Percentiles rank a stretch among this genome's conserved stretches.
Evolutionary conservation across 2,329 filamentous ascomycete species (phyloP).

Genomic region (Penicillium capsulatum): DNA sequence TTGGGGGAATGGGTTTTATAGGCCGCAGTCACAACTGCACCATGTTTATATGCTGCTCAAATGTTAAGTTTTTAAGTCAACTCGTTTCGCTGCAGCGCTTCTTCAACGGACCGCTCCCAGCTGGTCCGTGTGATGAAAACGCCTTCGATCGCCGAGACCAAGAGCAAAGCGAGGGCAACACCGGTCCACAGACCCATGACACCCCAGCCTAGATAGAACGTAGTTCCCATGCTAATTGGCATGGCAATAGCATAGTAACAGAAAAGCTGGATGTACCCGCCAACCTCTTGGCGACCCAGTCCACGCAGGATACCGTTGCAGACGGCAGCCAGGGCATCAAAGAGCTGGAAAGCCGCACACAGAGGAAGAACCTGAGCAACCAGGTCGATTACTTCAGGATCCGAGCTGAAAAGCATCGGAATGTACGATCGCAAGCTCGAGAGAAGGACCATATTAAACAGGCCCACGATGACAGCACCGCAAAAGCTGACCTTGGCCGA

Average conservation of each 20-base stretch:
- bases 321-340: conserved; percentile 73
- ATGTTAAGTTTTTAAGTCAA: conserved; percentile 7
- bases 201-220: conserved; percentile 72
- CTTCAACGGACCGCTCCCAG: conserved; percentile 58
- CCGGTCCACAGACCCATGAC: conserved; percentile 78
- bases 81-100: conserved; percentile 55
- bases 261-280: conserved; percentile 81
- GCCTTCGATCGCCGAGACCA: conserved; percentile 55
- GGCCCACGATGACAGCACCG: conserved; percentile 64
- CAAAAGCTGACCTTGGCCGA: conserved; percentile 73
- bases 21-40: too few species aligned
- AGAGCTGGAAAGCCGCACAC: conserved; percentile 83
- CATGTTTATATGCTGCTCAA: too few species aligned
- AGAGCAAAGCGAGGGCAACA: conserved; percentile 64
- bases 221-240: conserved; percentile 73
- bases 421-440: conserved; percentile 66
- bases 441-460: conserved; percentile 72
- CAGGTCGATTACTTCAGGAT: conserved; percentile 63
- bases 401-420: conserved; percentile 72
- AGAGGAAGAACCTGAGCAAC: conserved; percentile 70
- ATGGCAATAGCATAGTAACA: conserved; percentile 84
- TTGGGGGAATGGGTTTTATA: too few species aligned
- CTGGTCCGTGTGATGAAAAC: conserved; percentile 53
- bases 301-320: conserved; percentile 83
- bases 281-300: conserved; percentile 81